Evolutionary conservation across 306 rosid species (phyloP).

Genomic region (Malus fusca): DNA sequence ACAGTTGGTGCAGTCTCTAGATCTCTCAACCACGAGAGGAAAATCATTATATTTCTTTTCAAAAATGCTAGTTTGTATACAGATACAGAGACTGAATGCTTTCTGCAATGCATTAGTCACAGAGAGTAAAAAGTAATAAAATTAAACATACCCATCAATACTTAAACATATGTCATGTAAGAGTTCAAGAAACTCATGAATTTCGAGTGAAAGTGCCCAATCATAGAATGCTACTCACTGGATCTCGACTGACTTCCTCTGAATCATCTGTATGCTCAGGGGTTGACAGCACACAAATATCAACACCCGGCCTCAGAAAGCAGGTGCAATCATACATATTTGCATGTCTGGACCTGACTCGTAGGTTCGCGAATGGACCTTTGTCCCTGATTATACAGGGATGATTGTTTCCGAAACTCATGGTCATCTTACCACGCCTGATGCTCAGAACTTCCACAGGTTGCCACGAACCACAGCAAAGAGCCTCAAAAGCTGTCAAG

Average conservation of each 20-base stretch:
- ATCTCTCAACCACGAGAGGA: neutral
- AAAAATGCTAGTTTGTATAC: neutral
- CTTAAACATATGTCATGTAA: neutral
- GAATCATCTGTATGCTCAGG: conserved; percentile 18
- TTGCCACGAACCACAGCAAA: conserved; percentile 62
- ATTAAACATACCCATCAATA: neutral
- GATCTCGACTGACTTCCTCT: conserved; percentile 18
- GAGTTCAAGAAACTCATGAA: conserved; percentile 4
- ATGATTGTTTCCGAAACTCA: conserved; percentile 43
- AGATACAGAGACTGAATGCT: neutral
- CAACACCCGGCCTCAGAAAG: conserved; percentile 69
- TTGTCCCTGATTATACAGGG: conserved; percentile 35
- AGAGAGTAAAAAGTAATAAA: neutral
- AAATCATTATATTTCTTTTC: neutral
- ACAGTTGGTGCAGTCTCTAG: neutral
- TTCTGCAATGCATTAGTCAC: neutral
- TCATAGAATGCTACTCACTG: conserved; percentile 42
- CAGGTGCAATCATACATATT: conserved; percentile 63
- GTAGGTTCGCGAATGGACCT: conserved; percentile 51
- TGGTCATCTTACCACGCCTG: conserved; percentile 40
- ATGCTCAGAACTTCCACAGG: conserved; percentile 52
- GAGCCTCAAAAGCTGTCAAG: conserved; percentile 73
- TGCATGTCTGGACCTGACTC: conserved; percentile 69
- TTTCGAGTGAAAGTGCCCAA: neutral
- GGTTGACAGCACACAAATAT: conserved; percentile 52